Evolutionary conservation across 129 eudicot species (phyloP).

Genomic region (Rutidosis leptorrhynchoides): DNA sequence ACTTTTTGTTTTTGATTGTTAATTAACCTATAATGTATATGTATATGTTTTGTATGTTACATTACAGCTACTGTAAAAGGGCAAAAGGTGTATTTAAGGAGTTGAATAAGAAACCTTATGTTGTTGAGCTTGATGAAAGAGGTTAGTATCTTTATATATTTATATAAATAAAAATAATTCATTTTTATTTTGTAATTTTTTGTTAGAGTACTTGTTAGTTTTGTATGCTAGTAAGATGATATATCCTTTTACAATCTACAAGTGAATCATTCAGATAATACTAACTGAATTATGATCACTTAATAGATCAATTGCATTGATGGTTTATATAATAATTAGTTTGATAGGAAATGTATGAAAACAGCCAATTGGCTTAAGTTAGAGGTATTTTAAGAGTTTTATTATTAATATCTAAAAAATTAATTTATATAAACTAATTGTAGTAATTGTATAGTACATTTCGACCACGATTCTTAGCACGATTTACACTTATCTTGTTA

Average conservation of each 20-base stretch:
- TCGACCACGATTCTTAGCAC: not conserved
- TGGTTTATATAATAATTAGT: not conserved
- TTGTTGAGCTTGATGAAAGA: slow-evolving; percentile 93
- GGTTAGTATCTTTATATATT: slow-evolving; percentile 31
- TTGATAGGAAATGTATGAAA: not conserved
- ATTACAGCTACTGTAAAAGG: slow-evolving; percentile 83
- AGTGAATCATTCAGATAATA: not conserved
- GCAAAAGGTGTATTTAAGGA: slow-evolving; percentile 85
- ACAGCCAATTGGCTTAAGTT: not conserved
- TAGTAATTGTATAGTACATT: not conserved
- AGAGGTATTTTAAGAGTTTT: not conserved
- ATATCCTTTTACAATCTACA: not conserved
- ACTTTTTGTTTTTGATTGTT: not conserved
- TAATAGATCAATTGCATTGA: not conserved
- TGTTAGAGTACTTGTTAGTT: not conserved
- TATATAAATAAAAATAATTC: not conserved
- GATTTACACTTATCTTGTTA: too few relatives aligned
- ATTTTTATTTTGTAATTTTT: not conserved
- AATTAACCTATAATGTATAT: not conserved
- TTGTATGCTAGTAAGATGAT: not conserved
- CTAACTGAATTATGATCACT: too few relatives aligned
- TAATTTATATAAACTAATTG: too few relatives aligned
- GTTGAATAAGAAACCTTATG: slow-evolving; percentile 70
- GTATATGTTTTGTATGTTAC: not conserved
- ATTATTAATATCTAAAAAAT: too few relatives aligned